Evolutionary conservation across 805 yeast genomes (phyloP), one percentile per base, ranked within the genome.

Genomic region (Yarrowia keelungensis): DNA sequence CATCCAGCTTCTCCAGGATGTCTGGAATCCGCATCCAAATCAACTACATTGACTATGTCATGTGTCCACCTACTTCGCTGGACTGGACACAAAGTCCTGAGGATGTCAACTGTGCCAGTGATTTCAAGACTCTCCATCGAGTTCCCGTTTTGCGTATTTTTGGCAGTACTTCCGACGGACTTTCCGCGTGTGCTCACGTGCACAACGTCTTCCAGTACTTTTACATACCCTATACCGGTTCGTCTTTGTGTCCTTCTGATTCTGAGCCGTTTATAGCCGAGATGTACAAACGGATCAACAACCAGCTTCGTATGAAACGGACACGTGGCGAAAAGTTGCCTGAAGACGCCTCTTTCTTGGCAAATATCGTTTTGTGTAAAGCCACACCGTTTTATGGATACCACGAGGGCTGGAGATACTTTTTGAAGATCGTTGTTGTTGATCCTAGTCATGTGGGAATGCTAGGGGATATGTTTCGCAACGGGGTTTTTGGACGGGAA

Each of bases 341-440:
- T 1, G 51, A 58, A 16, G 70, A 62, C 1, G 22, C 61, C 35
- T 59, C 19, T 11, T 79, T 74, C 71, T 76, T 80, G 9, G 77
- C 79, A 22, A 71, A 73, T 22, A 73, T 79, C 9, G 67, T 73
- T 8, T 75, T 91, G 0, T 56, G 62, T 67, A 86, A 87, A 71
- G 97, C 89, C 0, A 81, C 85, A 0, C 94, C 96, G 0, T 89
- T 93, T 61, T 95, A 95, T 76, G 98, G 98, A 0, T 94, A 84
- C 76, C 86, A 86, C 71, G 81, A 85, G 2, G 92, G 92, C 0
- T 84, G 86, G 79, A 73, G 80, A n/a, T 78, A 84, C 1, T 89
- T 85, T 74, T 84, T 90, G 73, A 92, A 92, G 76, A 84, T 95
- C 1, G 84, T 86, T 59, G 75, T 92, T 12, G 74, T 89, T 11